Base-by-base conservation (phyloP, 768 basidiomycete genomes). In the Lactarius trivialis region DNA sequence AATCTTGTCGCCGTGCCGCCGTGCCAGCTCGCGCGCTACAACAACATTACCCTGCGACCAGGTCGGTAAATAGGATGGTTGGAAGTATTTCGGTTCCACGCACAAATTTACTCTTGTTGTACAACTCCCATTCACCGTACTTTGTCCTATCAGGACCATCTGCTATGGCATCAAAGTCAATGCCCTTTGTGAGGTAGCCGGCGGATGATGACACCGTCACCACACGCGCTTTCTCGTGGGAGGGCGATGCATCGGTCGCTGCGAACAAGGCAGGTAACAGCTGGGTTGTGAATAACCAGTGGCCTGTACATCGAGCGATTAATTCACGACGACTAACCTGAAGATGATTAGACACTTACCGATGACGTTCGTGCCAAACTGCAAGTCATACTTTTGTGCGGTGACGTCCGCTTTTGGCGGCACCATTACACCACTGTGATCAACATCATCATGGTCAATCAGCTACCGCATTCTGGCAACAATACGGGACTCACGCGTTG, bases 271-370 rank as follows among this genome's bases (percentile, higher is more conserved):
- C 73, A 7, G 82, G 82, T 28, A 84, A 73, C 49, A 86, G 77
- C 9, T 80, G 74, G 50, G 75, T 74, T 4, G 84, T 86, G 60
- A 89, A 77, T 67, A 82, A 78, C 68, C 79, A 84, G 68, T 83
- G 87, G 3, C 86, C 85, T 83, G 63, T 3, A 28, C 19, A 26
- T 34, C 17, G 8, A 1, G 7, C 30, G 45, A 60, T 34, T 21
- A 45, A 39, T 26, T 7, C 1, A 36, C 12, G 11, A 36, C 17
- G 11, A 54, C 2, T 14, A 54, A 36, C n/a, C 2, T 19, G 26
- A 19, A 28, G 19, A 15, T 24, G 9, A 19, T 8, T 28, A 12
- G 45, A 32, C 33, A 3, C 30, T 30, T 30, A 30, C 30, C 30
- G 30, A 30, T 30, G 30, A 30, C 30, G 30, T 30, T 30, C 30